A percentile compares a stretch with the other conserved stretches of the same genome.
phyloP scores from a whole-genome alignment of 805 yeast species.

The Teunomyces tritomae region DNA sequence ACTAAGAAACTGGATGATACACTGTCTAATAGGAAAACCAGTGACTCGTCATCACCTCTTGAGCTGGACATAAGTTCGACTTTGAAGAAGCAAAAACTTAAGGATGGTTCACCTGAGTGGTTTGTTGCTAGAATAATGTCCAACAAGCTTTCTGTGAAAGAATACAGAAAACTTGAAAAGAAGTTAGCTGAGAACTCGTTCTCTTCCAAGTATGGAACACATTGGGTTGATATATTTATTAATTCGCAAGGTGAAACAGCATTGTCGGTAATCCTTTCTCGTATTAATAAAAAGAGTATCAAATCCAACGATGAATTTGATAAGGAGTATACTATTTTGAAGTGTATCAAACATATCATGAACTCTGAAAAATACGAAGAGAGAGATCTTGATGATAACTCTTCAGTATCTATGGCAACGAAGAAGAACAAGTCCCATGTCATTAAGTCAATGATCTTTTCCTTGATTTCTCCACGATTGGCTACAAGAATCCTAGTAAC shows the following conservation, averaged over 20 bases:
- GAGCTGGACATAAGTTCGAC: conserved; percentile 11
- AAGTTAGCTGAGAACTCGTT: conserved; percentile 22
- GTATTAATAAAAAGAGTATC: conserved; percentile 40
- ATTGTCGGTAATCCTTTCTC: conserved; percentile 34
- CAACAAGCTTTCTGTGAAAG: conserved; percentile 29
- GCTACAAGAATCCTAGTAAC: conserved; percentile 41
- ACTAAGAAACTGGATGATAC: conserved; percentile 5
- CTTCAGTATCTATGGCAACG: conserved; percentile 8
- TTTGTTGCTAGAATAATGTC: conserved; percentile 36
- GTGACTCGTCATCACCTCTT: conserved; percentile 9
- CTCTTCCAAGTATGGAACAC: conserved; percentile 17
- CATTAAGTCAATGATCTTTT: conserved; percentile 35
- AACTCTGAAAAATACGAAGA: conserved; percentile 22
- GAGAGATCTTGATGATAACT: conserved; percentile 9
- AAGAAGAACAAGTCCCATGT: conserved; percentile 28
- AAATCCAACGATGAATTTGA: conserved; percentile 46
- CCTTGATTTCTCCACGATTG: conserved; percentile 39
- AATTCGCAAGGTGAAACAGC: conserved; percentile 46
- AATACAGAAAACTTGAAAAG: conserved; percentile 34
- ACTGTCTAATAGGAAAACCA: conserved; percentile 10
- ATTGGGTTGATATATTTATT: conserved; percentile 33
- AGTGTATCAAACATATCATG: conserved; percentile 35
- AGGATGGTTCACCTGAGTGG: conserved; percentile 43
- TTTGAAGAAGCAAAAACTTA: conserved; percentile 22
- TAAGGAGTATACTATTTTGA: conserved; percentile 36